phyloP scores from a whole-genome alignment of 2,329 filamentous ascomycete species.

The Phyllosticta capitalensis region DNA sequence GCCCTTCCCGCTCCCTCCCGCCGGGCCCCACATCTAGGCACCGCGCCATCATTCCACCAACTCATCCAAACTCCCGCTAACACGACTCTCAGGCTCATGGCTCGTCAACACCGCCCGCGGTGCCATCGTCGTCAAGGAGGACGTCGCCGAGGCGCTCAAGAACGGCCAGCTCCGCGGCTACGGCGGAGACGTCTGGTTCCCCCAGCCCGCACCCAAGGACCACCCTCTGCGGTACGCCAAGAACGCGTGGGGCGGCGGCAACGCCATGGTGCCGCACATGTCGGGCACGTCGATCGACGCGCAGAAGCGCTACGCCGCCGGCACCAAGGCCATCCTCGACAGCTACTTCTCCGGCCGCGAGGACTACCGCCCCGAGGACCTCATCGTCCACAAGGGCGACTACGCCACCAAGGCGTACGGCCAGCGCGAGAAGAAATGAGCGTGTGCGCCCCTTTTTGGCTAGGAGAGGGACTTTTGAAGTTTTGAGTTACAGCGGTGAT shows the following conservation, averaged over 20 bases:
- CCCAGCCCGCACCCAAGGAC: conserved; percentile 88
- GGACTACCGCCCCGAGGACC: conserved; percentile 82
- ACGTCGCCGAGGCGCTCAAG: conserved; percentile 89
- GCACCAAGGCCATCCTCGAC: conserved; percentile 80
- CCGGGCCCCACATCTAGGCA: neutral
- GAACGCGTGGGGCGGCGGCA: conserved; percentile 93
- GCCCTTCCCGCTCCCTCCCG: neutral
- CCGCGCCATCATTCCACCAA: neutral
- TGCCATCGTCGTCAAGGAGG: conserved; percentile 98
- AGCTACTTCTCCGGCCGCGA: conserved; percentile 81
- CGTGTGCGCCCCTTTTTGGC: too few relatives aligned
- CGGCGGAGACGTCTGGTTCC: conserved; percentile 90
- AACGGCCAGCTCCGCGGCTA: conserved; percentile 84
- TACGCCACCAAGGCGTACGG: conserved; percentile 95
- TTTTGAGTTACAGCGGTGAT: neutral
- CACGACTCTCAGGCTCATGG: conserved; percentile 59
- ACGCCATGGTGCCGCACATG: conserved; percentile 99
- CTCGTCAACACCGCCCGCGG: conserved; percentile 98
- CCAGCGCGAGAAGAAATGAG: conserved; percentile 50
- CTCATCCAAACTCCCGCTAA: neutral
- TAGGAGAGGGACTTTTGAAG: neutral
- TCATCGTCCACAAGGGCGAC: conserved; percentile 82
- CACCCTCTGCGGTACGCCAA: conserved; percentile 87
- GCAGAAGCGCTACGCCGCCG: conserved; percentile 74
- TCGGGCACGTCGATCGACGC: conserved; percentile 97